phyloP scores from a whole-genome alignment of 441 rosid species.

The Pelargonium hybrid region DNA sequence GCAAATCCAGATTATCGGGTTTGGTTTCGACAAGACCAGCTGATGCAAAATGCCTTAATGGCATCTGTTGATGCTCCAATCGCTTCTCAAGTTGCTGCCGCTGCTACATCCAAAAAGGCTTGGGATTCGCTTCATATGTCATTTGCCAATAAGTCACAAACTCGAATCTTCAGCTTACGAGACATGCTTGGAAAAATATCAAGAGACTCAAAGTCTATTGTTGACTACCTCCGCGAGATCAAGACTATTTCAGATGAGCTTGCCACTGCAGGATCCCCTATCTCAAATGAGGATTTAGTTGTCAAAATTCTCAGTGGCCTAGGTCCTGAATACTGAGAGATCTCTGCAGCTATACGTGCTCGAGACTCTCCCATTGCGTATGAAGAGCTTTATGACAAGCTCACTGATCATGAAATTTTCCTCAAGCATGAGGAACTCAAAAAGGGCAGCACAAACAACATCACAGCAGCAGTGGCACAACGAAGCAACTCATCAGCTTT shows the following conservation, averaged over 20 bases:
- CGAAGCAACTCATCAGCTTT: background rate
- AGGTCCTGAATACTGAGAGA: background rate
- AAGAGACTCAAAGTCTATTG: background rate
- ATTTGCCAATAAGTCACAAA: background rate
- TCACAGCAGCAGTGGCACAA: background rate
- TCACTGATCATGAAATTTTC: background rate
- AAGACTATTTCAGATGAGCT: background rate
- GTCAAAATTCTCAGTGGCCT: background rate
- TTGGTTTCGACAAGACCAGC: constrained; percentile 5
- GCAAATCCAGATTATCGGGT: background rate
- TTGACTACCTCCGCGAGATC: background rate
- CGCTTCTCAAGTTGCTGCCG: background rate
- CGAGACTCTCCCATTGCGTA: background rate
- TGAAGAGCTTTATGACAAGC: background rate
- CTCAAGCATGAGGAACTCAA: background rate
- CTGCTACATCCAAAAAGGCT: background rate
- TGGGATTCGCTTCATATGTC: background rate
- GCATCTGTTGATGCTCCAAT: background rate
- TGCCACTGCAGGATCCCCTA: background rate
- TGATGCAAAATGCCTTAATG: background rate
- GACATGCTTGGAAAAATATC: background rate
- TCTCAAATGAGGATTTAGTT: background rate
- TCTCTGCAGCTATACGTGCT: background rate
- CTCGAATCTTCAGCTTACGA: background rate
- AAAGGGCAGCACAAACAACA: background rate